These are phyloP conservation scores for Symbiodinium natans DNA, from an alignment of 73 alveolate species.

Conservation along the genomic window DNA sequence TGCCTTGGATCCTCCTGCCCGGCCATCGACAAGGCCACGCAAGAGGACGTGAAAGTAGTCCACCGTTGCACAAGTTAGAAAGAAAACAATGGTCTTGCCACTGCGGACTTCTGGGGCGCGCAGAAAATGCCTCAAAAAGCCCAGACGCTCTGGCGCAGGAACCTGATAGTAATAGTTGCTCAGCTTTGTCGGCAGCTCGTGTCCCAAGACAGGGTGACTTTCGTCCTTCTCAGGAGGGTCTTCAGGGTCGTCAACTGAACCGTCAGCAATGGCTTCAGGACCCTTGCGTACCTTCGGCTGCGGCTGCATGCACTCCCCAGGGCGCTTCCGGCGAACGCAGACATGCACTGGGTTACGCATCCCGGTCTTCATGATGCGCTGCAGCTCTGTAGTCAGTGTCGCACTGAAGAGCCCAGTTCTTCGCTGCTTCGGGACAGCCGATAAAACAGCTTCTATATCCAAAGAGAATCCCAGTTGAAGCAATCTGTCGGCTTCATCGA, in stretches of 20 bases:
- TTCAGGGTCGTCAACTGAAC: constrained; percentile 35
- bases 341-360: constrained; percentile 99
- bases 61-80: constrained; percentile 98
- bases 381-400: constrained; percentile 99
- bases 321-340: constrained; percentile 96
- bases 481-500: constrained; percentile 99
- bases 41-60: constrained; percentile 96
- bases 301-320: constrained; percentile 17
- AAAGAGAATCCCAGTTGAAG: constrained; percentile 94
- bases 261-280: constrained; percentile 94
- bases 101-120: constrained; percentile 40
- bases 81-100: constrained; percentile 96
- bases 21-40: constrained; percentile 82
- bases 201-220: constrained; percentile 11
- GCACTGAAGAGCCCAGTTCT: constrained; percentile 99
- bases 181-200: constrained; percentile 96
- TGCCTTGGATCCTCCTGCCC: background rate
- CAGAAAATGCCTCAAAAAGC: constrained; percentile 44
- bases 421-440: constrained; percentile 99
- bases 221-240: constrained; percentile 57
- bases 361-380: constrained; percentile 98
- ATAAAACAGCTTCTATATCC: constrained; percentile 95
- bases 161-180: constrained; percentile 92
- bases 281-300: constrained; percentile 95
- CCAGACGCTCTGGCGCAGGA: constrained; percentile 35